Evolutionary conservation across 306 rosid species (phyloP).

Genomic region (Aeschynomene evenia): DNA sequence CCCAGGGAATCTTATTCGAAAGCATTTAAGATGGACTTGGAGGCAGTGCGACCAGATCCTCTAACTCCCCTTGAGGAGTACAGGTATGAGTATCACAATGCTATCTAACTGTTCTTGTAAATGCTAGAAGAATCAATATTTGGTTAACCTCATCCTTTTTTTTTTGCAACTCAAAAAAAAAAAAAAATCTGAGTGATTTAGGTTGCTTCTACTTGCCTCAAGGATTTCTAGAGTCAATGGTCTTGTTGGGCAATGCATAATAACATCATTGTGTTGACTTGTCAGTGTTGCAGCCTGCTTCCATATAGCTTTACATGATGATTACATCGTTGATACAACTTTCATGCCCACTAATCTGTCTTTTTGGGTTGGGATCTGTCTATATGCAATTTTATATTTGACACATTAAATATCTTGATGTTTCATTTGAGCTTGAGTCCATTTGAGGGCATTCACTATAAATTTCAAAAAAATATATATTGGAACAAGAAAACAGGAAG

Average conservation of each 20-base stretch:
- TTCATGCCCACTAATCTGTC: not conserved
- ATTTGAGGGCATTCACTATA: conserved; percentile 14
- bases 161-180: not conserved
- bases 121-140: not conserved
- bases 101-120: not conserved
- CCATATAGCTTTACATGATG: conserved; percentile 9
- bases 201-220: conserved; percentile 23
- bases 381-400: not conserved
- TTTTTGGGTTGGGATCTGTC: not conserved
- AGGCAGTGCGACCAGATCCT: conserved; percentile 96
- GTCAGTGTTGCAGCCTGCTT: conserved; percentile 12
- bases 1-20: conserved; percentile 84
- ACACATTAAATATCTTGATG: not conserved
- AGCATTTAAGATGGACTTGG: conserved; percentile 90
- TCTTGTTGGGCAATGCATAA: conserved; percentile 12
- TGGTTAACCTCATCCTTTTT: not conserved
- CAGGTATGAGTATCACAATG: conserved; percentile 49
- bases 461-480: conserved; percentile 1
- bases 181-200: not conserved
- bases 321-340: not conserved
- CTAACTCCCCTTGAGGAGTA: conserved; percentile 92
- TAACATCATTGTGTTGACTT: conserved; percentile 1
- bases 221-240: not conserved
- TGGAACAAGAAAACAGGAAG: conserved; percentile 5
- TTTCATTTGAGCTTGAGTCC: conserved; percentile 4